These are phyloP conservation scores for Hepatocystis sp. DNA, from an alignment of 169 alveolate genomes.

Conservation along the genomic window DNA sequence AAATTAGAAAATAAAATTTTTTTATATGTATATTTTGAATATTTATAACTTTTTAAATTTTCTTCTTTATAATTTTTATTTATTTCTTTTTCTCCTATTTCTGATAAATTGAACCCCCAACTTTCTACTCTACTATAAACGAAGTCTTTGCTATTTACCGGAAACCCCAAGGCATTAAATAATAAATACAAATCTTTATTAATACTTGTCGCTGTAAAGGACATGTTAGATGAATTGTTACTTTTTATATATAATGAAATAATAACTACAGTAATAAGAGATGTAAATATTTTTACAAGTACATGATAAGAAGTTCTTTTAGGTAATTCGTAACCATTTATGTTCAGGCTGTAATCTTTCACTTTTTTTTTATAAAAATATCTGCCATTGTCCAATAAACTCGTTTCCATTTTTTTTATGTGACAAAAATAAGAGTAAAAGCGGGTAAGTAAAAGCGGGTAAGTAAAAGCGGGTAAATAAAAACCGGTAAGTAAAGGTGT, in stretches of 20 bases:
- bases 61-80: constrained; percentile 40
- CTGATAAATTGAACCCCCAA: constrained; percentile 70
- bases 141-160: constrained; percentile 58
- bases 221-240: too few species aligned
- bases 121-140: constrained; percentile 57
- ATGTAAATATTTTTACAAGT: constrained; percentile 36
- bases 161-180: constrained; percentile 50
- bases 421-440: too few species aligned
- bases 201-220: constrained; percentile 8
- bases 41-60: constrained; percentile 45
- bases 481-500: too few species aligned
- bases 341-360: constrained; percentile 1
- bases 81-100: constrained; percentile 61
- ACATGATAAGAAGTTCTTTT: constrained; percentile 18
- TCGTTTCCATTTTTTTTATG: too few species aligned
- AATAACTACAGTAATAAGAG: constrained; percentile 31
- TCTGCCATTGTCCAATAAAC: constrained; percentile 8
- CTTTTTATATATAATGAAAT: constrained; percentile 25
- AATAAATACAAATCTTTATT: constrained; percentile 10
- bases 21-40: constrained; percentile 64
- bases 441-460: too few species aligned
- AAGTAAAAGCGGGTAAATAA: too few species aligned
- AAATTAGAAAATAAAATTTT: constrained; percentile 47
- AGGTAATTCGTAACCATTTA: constrained; percentile 28
- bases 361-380: neutral